phyloP scores from a whole-genome alignment of 805 yeast species.

The Candida coquimbonensis region DNA sequence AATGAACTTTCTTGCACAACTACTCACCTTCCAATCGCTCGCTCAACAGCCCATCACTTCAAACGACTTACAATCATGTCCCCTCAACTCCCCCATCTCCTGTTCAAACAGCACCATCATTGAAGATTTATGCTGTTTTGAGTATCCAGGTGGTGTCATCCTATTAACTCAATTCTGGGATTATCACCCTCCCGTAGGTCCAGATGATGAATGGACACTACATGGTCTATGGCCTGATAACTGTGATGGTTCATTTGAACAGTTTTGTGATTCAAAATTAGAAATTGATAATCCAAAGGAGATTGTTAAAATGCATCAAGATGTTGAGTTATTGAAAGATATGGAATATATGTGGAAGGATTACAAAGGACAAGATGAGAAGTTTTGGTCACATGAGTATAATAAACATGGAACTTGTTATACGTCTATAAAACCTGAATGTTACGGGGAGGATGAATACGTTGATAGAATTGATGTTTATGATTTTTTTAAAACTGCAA shows the following conservation, averaged over 20 bases:
- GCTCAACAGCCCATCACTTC: not conserved
- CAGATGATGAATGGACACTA: conserved; percentile 62
- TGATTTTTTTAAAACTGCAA: conserved; percentile 61
- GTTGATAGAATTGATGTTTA: conserved; percentile 38
- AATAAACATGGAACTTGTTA: conserved; percentile 94
- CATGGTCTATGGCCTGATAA: conserved; percentile 90
- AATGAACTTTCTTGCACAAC: not conserved
- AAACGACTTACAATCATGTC: conserved; percentile 32
- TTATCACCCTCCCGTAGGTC: conserved; percentile 67
- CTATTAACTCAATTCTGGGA: conserved; percentile 94
- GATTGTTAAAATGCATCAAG: conserved; percentile 35
- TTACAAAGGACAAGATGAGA: conserved; percentile 57
- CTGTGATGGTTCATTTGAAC: conserved; percentile 77
- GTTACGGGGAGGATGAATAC: conserved; percentile 39
- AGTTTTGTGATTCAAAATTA: conserved; percentile 63
- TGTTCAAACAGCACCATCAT: conserved; percentile 51
- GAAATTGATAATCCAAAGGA: conserved; percentile 42
- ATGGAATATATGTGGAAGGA: conserved; percentile 70
- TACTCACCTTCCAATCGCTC: too few relatives aligned
- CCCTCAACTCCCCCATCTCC: conserved; percentile 50
- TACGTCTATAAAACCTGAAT: conserved; percentile 65
- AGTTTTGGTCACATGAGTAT: conserved; percentile 85
- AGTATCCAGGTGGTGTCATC: conserved; percentile 77
- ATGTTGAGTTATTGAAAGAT: conserved; percentile 44
- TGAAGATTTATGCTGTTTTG: conserved; percentile 73